A percentile compares a stretch with the other conserved stretches of the same genome.
These are phyloP conservation scores for Medicago arabica DNA, from an alignment of 306 rosid genomes.

Conservation along the genomic window DNA sequence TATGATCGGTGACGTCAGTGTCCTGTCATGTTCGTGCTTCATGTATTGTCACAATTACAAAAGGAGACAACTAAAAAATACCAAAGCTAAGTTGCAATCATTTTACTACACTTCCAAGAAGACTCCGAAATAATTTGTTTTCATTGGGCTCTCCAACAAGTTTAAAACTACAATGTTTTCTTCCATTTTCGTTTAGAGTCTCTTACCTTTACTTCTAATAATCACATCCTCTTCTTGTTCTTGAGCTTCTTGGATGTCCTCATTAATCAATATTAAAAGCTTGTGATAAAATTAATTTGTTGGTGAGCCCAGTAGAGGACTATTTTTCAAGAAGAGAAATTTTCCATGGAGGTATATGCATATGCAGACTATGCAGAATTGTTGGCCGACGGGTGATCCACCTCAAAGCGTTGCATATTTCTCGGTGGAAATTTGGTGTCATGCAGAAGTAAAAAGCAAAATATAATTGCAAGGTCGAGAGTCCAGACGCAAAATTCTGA, in stretches of 20 bases:
- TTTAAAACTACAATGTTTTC: not conserved
- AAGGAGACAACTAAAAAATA: not conserved
- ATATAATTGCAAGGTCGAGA: not conserved
- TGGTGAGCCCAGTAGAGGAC: not conserved
- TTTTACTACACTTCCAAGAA: not conserved
- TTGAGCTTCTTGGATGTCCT: no score
- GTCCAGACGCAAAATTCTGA: not conserved
- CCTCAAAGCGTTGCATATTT: not conserved
- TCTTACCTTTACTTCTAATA: not conserved
- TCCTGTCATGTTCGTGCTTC: no score
- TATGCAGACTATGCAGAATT: not conserved
- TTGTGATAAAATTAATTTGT: not conserved
- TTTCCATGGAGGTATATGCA: not conserved
- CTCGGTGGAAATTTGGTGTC: not conserved
- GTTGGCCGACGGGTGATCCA: not conserved
- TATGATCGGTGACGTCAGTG: no score
- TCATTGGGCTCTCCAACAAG: not conserved
- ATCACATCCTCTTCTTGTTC: not conserved
- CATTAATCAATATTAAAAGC: not conserved
- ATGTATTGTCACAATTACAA: not conserved
- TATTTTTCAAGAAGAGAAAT: not conserved
- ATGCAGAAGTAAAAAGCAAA: not conserved
- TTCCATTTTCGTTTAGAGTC: not conserved
- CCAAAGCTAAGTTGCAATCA: not conserved
- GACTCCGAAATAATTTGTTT: not conserved